These are phyloP conservation scores for Rhizopogon vulgaris DNA, from an alignment of 768 basidiomycete species.

Conservation along the genomic window DNA sequence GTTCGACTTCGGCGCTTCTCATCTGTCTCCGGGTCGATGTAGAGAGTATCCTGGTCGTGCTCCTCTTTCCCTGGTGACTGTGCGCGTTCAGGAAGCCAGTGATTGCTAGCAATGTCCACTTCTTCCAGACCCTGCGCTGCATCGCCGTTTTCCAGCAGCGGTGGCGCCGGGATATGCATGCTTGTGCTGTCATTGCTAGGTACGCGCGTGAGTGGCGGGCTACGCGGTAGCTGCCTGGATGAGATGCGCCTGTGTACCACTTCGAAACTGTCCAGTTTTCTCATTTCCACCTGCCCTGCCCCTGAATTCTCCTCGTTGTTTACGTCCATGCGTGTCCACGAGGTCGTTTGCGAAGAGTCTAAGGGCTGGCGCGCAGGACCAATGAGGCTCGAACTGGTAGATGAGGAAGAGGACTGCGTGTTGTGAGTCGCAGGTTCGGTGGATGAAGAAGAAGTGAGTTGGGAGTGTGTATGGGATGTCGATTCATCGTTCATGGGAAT, in stretches of 20 bases:
- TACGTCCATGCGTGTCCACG: slow-evolving; percentile 19
- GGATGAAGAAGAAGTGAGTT: neutral
- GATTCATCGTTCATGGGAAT: slow-evolving; percentile 13
- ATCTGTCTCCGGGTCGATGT: slow-evolving; percentile 8
- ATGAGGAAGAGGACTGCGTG: slow-evolving; percentile 5
- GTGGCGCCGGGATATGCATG: neutral
- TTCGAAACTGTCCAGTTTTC: neutral
- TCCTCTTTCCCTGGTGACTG: slow-evolving; percentile 10
- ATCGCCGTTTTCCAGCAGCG: slow-evolving; percentile 1
- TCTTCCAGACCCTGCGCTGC: slow-evolving; percentile 9
- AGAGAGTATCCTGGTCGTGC: slow-evolving; percentile 9
- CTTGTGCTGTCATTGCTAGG: slow-evolving; percentile 12
- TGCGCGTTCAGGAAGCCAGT: slow-evolving; percentile 17
- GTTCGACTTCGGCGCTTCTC: slow-evolving; percentile 26
- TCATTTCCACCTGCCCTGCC: slow-evolving; percentile 7
- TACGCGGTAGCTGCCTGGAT: slow-evolving; percentile 21
- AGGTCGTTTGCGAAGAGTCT: slow-evolving; percentile 21
- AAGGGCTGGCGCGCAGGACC: slow-evolving; percentile 4
- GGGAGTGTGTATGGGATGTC: slow-evolving; percentile 2
- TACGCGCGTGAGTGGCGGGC: slow-evolving; percentile 25
- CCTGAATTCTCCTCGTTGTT: neutral
- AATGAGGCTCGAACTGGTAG: slow-evolving; percentile 11
- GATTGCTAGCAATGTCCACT: slow-evolving; percentile 15
- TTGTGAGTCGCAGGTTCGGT: neutral
- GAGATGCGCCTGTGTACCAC: neutral